Evolutionary conservation across 805 yeast genomes (phyloP), one percentile per base, ranked within the genome.

Genomic region (Barnettozyma californica): DNA sequence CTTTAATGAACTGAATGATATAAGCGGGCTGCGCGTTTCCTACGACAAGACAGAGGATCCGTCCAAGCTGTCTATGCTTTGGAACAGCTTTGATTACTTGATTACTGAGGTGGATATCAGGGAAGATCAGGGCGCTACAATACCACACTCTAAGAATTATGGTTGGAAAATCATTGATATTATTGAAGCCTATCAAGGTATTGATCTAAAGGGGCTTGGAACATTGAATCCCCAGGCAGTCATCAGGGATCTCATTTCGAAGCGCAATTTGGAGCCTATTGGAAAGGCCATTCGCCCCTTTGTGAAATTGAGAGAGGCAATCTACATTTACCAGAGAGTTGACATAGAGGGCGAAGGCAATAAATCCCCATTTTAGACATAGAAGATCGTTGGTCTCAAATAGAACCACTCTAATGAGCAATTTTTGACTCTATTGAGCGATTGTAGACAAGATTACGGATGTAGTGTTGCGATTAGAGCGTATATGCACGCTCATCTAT

Each of bases 1-100:
- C 45, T 92, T 92, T 67, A 83, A 83, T 0, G 84, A 90, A 59
- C 55, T 85, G 5, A 74, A 53, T 13, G 63, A 57, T 4, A 20
- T 39, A 3, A 57, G 65, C 37, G 43, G 53, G 5, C 42, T 60
- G 26, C 60, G 61, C 36, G 61, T 76, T 39, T 62, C 51, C 9
- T 92, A 88, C 60, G 97, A 92, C 64, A 89, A 84, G 60, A 78
- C 94, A 0, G 97, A 92, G 61, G 69, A 74, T 43, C 53, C 53
- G 3, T 58, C 54, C 0, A 63, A 53, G 4, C 62, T 86, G 41
- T 46, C 48, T 13, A 55, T 54, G 1, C 46, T 66, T n/a, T 80
- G 84, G 83, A 57, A 64, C 4, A 44, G 66, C 0, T 80, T 79
- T 55, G 77, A 80, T 47, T 81, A 70, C 54, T 64, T 81, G 31